A percentile compares a stretch with the other conserved stretches of the same genome.
Evolutionary conservation across 345 rosid genomes (phyloP).

Genomic region (Salix purpurea): DNA sequence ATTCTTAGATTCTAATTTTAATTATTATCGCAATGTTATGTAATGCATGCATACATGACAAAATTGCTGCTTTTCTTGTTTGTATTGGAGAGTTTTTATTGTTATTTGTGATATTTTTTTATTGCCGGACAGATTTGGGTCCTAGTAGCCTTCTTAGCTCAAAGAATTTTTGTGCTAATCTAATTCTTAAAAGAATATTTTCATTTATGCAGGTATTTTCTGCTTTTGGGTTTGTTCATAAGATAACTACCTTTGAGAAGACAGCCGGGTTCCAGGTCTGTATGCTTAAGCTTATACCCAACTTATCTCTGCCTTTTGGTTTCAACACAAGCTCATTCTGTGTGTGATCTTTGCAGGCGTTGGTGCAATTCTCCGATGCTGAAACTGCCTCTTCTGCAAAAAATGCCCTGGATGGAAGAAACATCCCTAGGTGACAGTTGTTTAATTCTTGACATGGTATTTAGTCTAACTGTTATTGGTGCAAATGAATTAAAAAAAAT

Average conservation of each 20-base stretch:
- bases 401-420: slow-evolving; percentile 88
- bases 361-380: slow-evolving; percentile 93
- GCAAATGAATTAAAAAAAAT: slow-evolving; percentile 19
- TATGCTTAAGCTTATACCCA: background rate
- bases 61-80: background rate
- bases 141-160: background rate
- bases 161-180: background rate
- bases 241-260: slow-evolving; percentile 97
- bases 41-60: background rate
- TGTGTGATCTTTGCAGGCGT: slow-evolving; percentile 52
- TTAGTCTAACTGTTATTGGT: slow-evolving; percentile 43
- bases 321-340: slow-evolving; percentile 14
- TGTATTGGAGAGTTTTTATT: background rate
- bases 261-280: slow-evolving; percentile 93
- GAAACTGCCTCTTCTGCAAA: slow-evolving; percentile 91
- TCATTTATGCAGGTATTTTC: slow-evolving; percentile 85
- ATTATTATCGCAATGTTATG: background rate
- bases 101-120: background rate
- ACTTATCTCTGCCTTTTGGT: background rate
- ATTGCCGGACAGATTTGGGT: background rate
- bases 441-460: slow-evolving; percentile 58
- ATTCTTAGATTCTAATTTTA: background rate
- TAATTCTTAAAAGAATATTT: background rate
- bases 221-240: slow-evolving; percentile 96
- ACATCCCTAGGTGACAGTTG: slow-evolving; percentile 95